phyloP scores from a whole-genome alignment of 1,284 basidiomycete species.

The Leccinum pachyderme region DNA sequence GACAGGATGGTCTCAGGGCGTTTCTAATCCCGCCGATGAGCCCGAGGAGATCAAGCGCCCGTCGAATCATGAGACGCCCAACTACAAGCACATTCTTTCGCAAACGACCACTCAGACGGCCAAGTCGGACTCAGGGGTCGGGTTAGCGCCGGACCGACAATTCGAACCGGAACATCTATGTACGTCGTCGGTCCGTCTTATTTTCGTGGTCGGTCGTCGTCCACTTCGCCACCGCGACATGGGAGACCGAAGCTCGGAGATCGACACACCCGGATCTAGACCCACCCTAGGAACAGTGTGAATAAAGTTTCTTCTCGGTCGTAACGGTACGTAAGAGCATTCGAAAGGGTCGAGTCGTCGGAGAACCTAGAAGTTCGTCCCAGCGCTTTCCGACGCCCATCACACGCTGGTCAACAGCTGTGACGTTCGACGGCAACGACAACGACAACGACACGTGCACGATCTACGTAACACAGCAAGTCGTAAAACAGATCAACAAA shows the following conservation, averaged over 20 bases:
- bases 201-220: not conserved
- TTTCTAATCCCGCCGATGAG: not conserved
- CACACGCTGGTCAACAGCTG: not conserved
- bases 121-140: not conserved
- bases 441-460: not conserved
- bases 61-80: not conserved
- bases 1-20: not conserved
- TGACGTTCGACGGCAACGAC: not conserved
- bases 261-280: not conserved
- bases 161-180: not conserved
- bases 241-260: not conserved
- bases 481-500: not conserved
- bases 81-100: not conserved
- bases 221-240: not conserved
- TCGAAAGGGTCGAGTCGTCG: not conserved
- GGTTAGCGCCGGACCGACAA: not conserved
- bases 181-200: not conserved
- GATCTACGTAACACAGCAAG: not conserved
- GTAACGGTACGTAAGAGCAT: not conserved
- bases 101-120: not conserved
- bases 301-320: not conserved
- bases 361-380: not conserved
- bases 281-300: not conserved
- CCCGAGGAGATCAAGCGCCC: not conserved
- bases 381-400: not conserved